phyloP scores from a whole-genome alignment of 208 protist species.

The Crithidia fasciculata region DNA sequence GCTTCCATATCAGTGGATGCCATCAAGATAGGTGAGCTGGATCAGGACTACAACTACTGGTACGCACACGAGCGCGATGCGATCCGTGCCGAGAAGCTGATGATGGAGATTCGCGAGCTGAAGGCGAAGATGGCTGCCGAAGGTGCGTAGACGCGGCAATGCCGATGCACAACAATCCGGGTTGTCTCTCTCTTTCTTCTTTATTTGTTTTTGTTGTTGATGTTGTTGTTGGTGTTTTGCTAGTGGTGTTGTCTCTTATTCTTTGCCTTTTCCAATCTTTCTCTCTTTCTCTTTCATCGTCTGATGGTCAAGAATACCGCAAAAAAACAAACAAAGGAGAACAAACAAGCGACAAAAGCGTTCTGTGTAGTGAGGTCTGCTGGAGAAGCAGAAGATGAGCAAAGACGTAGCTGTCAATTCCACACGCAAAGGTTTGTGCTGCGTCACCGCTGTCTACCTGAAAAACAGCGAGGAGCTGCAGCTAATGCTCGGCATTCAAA shows the following conservation, averaged over 20 bases:
- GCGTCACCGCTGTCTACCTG: too few relatives aligned
- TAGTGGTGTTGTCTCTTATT: background rate
- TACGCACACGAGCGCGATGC: conserved; percentile 85
- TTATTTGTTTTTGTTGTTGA: too few relatives aligned
- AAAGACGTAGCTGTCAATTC: too few relatives aligned
- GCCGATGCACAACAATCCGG: background rate
- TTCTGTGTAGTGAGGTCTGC: too few relatives aligned
- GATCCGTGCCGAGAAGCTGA: conserved; percentile 82
- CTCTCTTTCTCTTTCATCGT: background rate
- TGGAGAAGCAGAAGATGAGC: too few relatives aligned
- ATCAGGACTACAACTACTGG: conserved; percentile 90
- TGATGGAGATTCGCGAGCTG: conserved; percentile 82
- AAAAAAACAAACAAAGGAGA: too few relatives aligned
- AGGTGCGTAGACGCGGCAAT: background rate
- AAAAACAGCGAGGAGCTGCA: too few relatives aligned
- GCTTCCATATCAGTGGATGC: conserved; percentile 54
- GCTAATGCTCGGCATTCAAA: too few relatives aligned
- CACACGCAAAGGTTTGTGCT: too few relatives aligned
- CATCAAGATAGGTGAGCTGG: conserved; percentile 60
- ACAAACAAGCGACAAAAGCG: too few relatives aligned
- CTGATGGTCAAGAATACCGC: too few relatives aligned
- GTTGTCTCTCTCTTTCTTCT: background rate
- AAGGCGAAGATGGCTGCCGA: conserved; percentile 59
- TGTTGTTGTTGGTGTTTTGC: background rate
- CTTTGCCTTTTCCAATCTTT: background rate